phyloP scores from a whole-genome alignment of 2,329 filamentous ascomycete species.

The Fusarium dlaminii region DNA sequence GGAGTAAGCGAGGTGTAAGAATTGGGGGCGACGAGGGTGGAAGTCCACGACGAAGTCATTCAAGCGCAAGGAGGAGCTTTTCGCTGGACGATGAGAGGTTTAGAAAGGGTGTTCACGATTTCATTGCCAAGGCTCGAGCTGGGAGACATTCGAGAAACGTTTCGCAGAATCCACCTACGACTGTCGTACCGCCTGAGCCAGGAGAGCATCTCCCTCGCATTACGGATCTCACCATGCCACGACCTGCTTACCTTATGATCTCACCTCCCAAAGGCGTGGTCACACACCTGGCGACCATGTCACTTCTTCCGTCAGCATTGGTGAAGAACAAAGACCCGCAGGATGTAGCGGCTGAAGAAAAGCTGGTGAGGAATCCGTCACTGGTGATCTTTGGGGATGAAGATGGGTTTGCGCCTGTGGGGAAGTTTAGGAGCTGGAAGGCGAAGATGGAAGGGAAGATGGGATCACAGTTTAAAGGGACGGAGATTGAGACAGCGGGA shows the following conservation, averaged over 20 bases:
- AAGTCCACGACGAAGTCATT: slow-evolving; percentile 51
- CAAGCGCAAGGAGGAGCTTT: slow-evolving; percentile 48
- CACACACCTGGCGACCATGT: slow-evolving; percentile 70
- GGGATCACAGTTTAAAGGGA: slow-evolving; percentile 57
- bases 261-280: slow-evolving; percentile 72
- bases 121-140: slow-evolving; percentile 54
- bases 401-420: slow-evolving; percentile 76
- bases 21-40: slow-evolving; percentile 61
- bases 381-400: slow-evolving; percentile 78
- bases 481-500: slow-evolving; percentile 63
- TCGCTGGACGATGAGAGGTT: slow-evolving; percentile 60
- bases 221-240: slow-evolving; percentile 49
- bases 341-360: slow-evolving; percentile 56
- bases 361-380: slow-evolving; percentile 67
- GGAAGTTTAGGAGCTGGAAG: slow-evolving; percentile 74
- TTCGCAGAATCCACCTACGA: slow-evolving; percentile 17
- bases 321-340: slow-evolving; percentile 37
- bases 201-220: slow-evolving; percentile 46
- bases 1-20: slow-evolving; percentile 53
- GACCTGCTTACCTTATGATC: slow-evolving; percentile 69
- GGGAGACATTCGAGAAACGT: slow-evolving; percentile 28
- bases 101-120: slow-evolving; percentile 57
- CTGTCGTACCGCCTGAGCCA: slow-evolving; percentile 11
- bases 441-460: slow-evolving; percentile 57
- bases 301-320: slow-evolving; percentile 53